Evolutionary conservation across 768 basidiomycete genomes (phyloP).

Genomic region (Phlebiopsis flavidoalba): DNA sequence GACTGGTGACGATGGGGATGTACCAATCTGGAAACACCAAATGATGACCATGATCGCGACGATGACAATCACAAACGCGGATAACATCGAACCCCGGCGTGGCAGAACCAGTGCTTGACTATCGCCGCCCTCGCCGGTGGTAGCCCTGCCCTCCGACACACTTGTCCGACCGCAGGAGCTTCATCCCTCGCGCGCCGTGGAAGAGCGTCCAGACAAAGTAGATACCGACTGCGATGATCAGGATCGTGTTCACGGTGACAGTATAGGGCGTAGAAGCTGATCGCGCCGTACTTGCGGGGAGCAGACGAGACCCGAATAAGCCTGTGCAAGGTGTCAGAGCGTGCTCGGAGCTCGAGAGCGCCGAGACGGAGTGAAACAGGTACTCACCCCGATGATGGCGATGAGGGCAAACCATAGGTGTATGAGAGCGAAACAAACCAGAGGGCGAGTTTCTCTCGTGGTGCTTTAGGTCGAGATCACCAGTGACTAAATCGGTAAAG

Average conservation of each 20-base stretch:
- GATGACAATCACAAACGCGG: constrained; percentile 38
- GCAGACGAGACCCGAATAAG: background rate
- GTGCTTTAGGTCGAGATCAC: constrained; percentile 31
- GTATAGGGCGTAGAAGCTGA: constrained; percentile 39
- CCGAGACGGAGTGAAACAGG: background rate
- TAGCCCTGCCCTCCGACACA: constrained; percentile 37
- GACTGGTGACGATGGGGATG: constrained; percentile 19
- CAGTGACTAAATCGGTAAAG: constrained; percentile 13
- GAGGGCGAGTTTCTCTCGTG: constrained; percentile 36
- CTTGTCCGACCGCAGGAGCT: constrained; percentile 29
- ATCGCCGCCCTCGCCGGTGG: constrained; percentile 22
- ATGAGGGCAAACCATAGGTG: constrained; percentile 41
- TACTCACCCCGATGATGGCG: constrained; percentile 46
- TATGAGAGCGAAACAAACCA: constrained; percentile 44
- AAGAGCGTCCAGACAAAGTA: constrained; percentile 44
- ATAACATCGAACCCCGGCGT: constrained; percentile 35
- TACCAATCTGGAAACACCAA: constrained; percentile 54
- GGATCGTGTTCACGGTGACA: constrained; percentile 39
- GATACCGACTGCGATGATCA: constrained; percentile 43
- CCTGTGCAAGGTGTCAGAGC: background rate
- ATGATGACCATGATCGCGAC: constrained; percentile 42
- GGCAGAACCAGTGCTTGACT: constrained; percentile 35
- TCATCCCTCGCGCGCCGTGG: constrained; percentile 34
- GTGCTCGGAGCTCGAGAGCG: too few species aligned
- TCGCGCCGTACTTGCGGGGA: constrained; percentile 39